phyloP scores from a whole-genome alignment of 2,329 filamentous ascomycete species.

The Penicillium vulpinum region DNA sequence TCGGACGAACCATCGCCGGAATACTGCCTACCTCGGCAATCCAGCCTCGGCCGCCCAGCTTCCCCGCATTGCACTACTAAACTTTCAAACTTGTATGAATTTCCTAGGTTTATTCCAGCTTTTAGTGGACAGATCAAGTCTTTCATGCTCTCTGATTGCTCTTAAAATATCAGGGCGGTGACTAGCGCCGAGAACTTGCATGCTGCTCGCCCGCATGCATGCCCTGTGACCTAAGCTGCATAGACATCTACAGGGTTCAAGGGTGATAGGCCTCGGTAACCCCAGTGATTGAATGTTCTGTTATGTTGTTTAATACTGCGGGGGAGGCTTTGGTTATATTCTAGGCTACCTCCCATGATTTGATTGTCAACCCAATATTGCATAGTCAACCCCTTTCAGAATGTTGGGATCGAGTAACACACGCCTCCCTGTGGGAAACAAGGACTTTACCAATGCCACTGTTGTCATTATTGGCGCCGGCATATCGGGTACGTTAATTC shows the following conservation, averaged over 20 bases:
- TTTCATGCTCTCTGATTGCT: not conserved
- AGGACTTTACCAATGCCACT: slow-evolving; percentile 53
- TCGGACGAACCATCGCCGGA: not conserved
- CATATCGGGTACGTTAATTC: slow-evolving; percentile 46
- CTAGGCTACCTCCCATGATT: not conserved
- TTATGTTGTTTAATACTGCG: not conserved
- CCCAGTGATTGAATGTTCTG: not conserved
- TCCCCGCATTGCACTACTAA: slow-evolving; percentile 15
- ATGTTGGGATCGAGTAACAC: slow-evolving; percentile 10
- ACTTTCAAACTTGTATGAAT: not conserved
- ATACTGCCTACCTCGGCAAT: not conserved
- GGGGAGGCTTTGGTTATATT: not conserved
- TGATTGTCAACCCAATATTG: not conserved
- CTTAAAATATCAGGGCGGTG: not conserved
- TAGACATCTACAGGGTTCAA: not conserved
- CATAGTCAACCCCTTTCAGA: not conserved
- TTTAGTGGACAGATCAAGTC: not conserved
- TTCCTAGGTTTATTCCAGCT: not conserved
- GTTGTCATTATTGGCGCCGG: slow-evolving; percentile 61
- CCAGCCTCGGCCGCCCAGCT: not conserved
- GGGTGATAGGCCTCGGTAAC: slow-evolving; percentile 7
- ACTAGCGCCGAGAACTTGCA: too few relatives aligned
- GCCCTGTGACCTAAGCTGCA: not conserved
- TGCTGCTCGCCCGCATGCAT: not conserved
- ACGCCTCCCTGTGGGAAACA: slow-evolving; percentile 42